A percentile compares a stretch with the other conserved stretches of the same genome.
Evolutionary conservation across 495 filamentous ascomycete genomes (phyloP).

Genomic region (Bathelium albidoporum): DNA sequence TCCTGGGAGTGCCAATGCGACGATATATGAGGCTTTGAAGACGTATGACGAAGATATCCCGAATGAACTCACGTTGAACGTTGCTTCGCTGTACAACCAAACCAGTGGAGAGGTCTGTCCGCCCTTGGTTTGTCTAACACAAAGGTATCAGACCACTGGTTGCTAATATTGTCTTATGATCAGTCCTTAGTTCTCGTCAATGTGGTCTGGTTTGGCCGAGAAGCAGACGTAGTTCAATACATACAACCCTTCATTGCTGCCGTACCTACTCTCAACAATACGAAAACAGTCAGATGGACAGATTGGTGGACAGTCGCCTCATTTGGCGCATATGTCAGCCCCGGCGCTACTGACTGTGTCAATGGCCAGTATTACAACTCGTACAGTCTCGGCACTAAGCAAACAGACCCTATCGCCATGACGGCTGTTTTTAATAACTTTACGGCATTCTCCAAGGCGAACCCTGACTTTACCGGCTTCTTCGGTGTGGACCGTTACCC

Average conservation of each 20-base stretch:
- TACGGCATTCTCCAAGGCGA: neutral
- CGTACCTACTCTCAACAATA: neutral
- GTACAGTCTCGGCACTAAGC: neutral
- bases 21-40: neutral
- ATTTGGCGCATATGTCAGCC: neutral
- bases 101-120: slow-evolving; percentile 19
- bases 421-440: neutral
- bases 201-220: neutral
- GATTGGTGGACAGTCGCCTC: neutral
- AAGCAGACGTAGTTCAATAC: neutral
- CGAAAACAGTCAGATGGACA: neutral
- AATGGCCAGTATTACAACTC: neutral
- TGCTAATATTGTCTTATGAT: neutral
- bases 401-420: neutral
- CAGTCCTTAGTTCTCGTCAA: neutral
- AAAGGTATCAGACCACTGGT: neutral
- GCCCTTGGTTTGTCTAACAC: neutral
- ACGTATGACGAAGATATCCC: neutral
- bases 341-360: neutral
- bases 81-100: slow-evolving; percentile 20
- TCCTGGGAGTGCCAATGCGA: neutral
- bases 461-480: neutral
- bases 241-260: neutral
- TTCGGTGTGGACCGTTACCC: neutral
- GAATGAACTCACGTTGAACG: neutral